Percentiles rank a stretch among this genome's conserved stretches.
phyloP scores from a whole-genome alignment of 2,329 filamentous ascomycete species.

The Ophiosphaerella korrae region DNA sequence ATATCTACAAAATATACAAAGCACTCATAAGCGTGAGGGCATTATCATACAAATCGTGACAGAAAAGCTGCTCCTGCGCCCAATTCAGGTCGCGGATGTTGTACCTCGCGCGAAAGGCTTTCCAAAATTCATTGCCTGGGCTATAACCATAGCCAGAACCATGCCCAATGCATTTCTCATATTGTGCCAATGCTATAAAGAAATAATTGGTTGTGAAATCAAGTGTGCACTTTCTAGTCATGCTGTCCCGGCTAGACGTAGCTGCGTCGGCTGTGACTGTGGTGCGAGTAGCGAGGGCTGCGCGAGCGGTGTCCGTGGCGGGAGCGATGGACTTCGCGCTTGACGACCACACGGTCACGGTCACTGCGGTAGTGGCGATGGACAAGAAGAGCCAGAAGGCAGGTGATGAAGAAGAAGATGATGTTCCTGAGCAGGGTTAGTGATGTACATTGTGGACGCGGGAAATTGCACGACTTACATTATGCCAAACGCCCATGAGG shows the following conservation, averaged over 20 bases:
- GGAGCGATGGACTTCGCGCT: conserved; percentile 56
- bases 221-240: too few relatives aligned
- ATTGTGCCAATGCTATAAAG: too few relatives aligned
- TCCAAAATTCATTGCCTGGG: too few relatives aligned
- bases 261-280: conserved; percentile 45
- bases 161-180: too few relatives aligned
- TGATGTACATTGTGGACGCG: neutral
- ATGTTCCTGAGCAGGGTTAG: conserved; percentile 43
- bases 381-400: conserved; percentile 66
- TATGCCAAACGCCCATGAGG: conserved; percentile 85
- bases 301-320: conserved; percentile 50
- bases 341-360: conserved; percentile 58
- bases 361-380: conserved; percentile 50
- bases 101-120: too few relatives aligned
- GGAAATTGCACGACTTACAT: conserved; percentile 60
- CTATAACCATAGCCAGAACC: too few relatives aligned
- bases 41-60: neutral
- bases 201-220: too few relatives aligned
- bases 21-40: neutral
- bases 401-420: conserved; percentile 46
- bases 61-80: neutral
- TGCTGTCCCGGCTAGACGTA: conserved; percentile 32
- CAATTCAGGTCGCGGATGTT: neutral
- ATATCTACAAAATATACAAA: conserved; percentile 7
- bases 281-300: conserved; percentile 43